Base-by-base conservation (phyloP, 2,329 filamentous ascomycete genomes). In the Penicillium sp. region DNA sequence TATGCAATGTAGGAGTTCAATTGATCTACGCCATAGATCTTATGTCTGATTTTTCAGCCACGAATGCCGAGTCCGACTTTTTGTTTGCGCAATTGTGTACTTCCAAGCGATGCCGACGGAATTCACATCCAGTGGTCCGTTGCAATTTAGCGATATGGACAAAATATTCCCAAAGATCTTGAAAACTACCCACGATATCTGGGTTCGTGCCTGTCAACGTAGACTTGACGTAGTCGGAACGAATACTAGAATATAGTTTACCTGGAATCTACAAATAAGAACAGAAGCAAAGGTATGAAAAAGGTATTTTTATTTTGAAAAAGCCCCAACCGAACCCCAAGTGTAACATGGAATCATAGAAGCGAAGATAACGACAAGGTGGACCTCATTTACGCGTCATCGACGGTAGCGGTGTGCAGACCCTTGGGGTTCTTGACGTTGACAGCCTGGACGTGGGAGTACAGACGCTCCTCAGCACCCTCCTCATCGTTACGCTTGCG, bases 401-500 rank as follows among this genome's bases (percentile, higher is more conserved):
- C 86, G 62, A 99, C 93, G 74, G 96, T 85, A 73, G 90, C 87
- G 71, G 95, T 99, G 78, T 90, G 87, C 72, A 99, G 89, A 81
- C 95, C 93, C 91, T 97, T 98, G 81, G 92, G 88, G 83, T 96
- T 90, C 91, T 98, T 96, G 79, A 98, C 93, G 83, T 97, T 97
- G 80, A 99, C 95, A 73, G 95, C 95, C 88, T 99, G 93, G 72
- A 99, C 95, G 84, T 96, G 97, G 81, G 90, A 95, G 90, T 98
- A 99, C 70, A 99, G 89, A 88, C 96, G 96, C 88, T 99, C 92
- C 87, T 96, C 96, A 80, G 96, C 95, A 75, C 91, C 92, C 85
- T 99, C 95, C 87, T 98, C 95, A 81, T 99, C 95, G 85, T 99
- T 99, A 88, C 95, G 92, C 89, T 96, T 96, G 83, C 95, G 92